These are phyloP conservation scores for Aspergillus carlsbadensis DNA, from an alignment of 495 filamentous ascomycete genomes.

Conservation along the genomic window DNA sequence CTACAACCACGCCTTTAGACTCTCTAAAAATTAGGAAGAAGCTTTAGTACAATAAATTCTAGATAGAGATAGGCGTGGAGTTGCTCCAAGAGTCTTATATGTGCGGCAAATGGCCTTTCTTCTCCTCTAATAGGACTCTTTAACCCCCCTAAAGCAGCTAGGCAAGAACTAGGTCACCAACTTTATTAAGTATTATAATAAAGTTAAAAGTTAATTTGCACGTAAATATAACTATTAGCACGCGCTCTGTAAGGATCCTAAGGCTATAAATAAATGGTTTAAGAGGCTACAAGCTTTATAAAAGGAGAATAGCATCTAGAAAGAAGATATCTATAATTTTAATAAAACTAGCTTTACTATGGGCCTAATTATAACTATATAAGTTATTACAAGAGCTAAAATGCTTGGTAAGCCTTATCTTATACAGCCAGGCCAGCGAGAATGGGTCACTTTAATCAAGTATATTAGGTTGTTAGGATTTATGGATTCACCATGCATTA, in stretches of 20 bases:
- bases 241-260: slow-evolving; percentile 35
- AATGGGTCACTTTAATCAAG: no score
- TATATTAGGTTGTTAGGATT: no score
- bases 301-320: slow-evolving; percentile 32
- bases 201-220: slow-evolving; percentile 28
- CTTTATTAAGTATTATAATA: slow-evolving; percentile 28
- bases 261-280: slow-evolving; percentile 38
- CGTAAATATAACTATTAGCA: slow-evolving; percentile 13
- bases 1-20: slow-evolving; percentile 21
- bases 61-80: slow-evolving; percentile 18
- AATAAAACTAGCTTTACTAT: slow-evolving; percentile 47
- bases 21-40: slow-evolving; percentile 19
- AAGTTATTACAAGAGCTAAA: slow-evolving; percentile 27
- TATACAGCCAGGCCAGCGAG: slow-evolving; percentile 36
- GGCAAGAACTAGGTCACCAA: slow-evolving; percentile 13
- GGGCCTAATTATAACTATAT: slow-evolving; percentile 26
- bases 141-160: slow-evolving; percentile 30
- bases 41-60: slow-evolving; percentile 35
- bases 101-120: slow-evolving; percentile 33
- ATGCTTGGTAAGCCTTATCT: slow-evolving; percentile 23
- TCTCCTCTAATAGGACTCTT: background rate
- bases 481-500: no score
- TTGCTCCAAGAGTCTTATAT: slow-evolving; percentile 9
- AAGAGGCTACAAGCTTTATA: slow-evolving; percentile 28
- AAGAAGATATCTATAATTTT: slow-evolving; percentile 48